phyloP scores from a whole-genome alignment of 1,284 basidiomycete genomes.

The Marasmius oreades region DNA sequence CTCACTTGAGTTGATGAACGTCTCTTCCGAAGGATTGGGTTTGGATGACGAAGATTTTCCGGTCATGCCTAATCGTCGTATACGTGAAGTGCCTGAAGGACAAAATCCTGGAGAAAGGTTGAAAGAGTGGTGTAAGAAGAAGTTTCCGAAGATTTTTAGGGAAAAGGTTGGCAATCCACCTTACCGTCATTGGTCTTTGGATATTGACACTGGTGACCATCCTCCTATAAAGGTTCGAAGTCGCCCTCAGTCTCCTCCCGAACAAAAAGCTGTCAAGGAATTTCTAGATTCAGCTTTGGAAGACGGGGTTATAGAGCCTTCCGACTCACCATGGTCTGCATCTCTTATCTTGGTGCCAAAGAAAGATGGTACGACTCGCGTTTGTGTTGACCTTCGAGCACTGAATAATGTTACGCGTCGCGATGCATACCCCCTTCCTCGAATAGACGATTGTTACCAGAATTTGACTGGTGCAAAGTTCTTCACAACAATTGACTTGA shows the following conservation, averaged over 20 bases:
- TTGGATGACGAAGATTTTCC: background rate
- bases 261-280: slow-evolving; percentile 1
- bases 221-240: slow-evolving; percentile 1
- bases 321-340: slow-evolving; percentile 4
- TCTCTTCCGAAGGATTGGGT: too few species aligned
- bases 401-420: background rate
- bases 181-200: background rate
- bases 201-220: slow-evolving; percentile 8
- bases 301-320: slow-evolving; percentile 1
- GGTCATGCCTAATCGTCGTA: background rate
- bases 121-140: background rate
- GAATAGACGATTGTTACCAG: slow-evolving; percentile 8
- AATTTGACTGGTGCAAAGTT: background rate
- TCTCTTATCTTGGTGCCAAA: background rate
- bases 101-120: background rate
- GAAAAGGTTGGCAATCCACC: slow-evolving; percentile 7
- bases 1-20: too few species aligned
- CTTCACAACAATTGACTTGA: slow-evolving; percentile 8
- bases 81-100: background rate
- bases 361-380: slow-evolving; percentile 1
- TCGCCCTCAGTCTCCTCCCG: slow-evolving; percentile 4
- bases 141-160: slow-evolving; percentile 1
- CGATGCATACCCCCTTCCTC: slow-evolving; percentile 8
- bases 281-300: slow-evolving; percentile 1
- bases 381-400: slow-evolving; percentile 4